These are phyloP conservation scores for Polychaeton citri DNA, from an alignment of 2,329 filamentous ascomycete species.

Conservation along the genomic window DNA sequence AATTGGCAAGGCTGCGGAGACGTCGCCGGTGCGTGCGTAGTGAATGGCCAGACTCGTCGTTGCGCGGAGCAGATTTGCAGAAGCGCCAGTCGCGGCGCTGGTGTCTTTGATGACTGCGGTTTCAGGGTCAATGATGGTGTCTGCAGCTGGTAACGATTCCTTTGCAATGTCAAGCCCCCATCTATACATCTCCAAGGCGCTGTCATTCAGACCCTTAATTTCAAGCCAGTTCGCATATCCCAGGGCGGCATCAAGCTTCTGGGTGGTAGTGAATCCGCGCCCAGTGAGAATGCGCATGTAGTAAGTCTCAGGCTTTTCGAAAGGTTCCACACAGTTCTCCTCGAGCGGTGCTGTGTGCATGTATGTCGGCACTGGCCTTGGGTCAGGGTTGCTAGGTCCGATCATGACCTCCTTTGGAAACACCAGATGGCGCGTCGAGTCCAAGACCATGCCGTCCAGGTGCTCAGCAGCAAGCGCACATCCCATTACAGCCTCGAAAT, in stretches of 20 bases:
- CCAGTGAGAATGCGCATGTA: conserved; percentile 76
- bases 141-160: conserved; percentile 30
- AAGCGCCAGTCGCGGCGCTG: conserved; percentile 44
- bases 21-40: conserved; percentile 55
- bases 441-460: conserved; percentile 64
- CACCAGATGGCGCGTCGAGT: conserved; percentile 48
- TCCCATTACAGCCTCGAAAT: conserved; percentile 70
- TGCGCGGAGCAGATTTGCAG: conserved; percentile 57
- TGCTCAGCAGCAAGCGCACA: conserved; percentile 66
- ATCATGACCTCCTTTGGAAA: conserved; percentile 63
- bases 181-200: conserved; percentile 58
- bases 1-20: conserved; percentile 62
- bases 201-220: conserved; percentile 54
- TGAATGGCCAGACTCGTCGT: conserved; percentile 69
- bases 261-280: conserved; percentile 61
- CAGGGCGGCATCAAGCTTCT: conserved; percentile 69
- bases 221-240: conserved; percentile 78
- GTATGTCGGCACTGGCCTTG: conserved; percentile 56
- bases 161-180: conserved; percentile 66
- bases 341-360: conserved; percentile 53
- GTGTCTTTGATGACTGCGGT: conserved; percentile 43
- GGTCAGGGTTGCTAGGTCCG: conserved; percentile 72
- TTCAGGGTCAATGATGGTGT: conserved; percentile 43
- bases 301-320: conserved; percentile 56
- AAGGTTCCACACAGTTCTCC: conserved; percentile 60